Base-by-base conservation (phyloP, 2,329 filamentous ascomycete genomes). In the Phialemonium atrogriseum region DNA sequence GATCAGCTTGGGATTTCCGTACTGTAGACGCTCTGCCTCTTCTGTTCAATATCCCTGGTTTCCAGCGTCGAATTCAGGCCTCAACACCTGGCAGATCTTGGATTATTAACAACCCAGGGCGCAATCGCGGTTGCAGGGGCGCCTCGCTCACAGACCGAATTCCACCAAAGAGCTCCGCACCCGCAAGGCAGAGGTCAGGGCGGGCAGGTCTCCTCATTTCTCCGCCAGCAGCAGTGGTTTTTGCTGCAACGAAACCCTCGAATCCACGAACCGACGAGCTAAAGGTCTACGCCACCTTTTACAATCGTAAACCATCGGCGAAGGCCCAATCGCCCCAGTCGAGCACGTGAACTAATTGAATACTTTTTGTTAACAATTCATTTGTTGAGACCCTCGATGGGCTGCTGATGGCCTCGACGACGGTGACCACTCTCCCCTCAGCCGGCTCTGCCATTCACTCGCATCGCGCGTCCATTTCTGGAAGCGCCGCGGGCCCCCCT, bases 371-470 rank as follows among this genome's bases (percentile, higher is more conserved):
- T 27, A 15, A 9, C 15, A 27, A 13, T 27, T 27, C 19, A 15
- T 19, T 27, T 17, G 6, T 27, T 15, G 15, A 27, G 13, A 27
- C 19, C 26, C 29, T 41, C 32, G 27, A 43, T 44, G 45, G 37
- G 32, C 28, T 38, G 43, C 50, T 50, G 37, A 60, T 62, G 58
- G 55, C 59, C 45, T 59, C 56, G 39, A 50, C 55, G 21, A 54
- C 50, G 21, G 41, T 59, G 36, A 53, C 54, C 30, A 50, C 52
- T 29, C 36, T 45, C 21, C 24, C 40, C 23, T 15, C 21, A 43
- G 42, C 39, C 45, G 17, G 27, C 30, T 30, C 39, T 33, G 17
- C 41, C 30, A 36, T 42, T 23, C 39, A 46, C 32, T 40, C 36
- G 33, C 40, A 39, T 22, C 41, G 44, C 37, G 33, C 47, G 24